Percentiles rank a stretch among this genome's conserved stretches.
Conservation (phyloP, 176 grass and related monocot species). For the Tillandsia leiboldiana region DNA sequence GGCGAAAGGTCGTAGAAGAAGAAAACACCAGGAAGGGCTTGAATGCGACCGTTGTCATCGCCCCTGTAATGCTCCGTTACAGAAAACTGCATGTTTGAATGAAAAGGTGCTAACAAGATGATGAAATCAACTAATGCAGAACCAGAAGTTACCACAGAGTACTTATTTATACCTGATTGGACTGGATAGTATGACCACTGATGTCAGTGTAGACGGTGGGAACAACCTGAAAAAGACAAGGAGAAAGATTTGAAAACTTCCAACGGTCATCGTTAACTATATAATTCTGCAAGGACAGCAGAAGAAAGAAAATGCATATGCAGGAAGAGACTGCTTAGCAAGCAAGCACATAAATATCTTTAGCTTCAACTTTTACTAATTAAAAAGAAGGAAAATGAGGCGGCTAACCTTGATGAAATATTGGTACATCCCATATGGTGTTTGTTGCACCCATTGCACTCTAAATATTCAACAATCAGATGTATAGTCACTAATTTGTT, state of each 20-base stretch:
- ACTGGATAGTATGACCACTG: constrained; percentile 75
- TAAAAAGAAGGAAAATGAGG: constrained; percentile 11
- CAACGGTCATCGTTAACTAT: neutral
- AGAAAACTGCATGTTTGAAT: constrained; percentile 56
- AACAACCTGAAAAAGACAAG: constrained; percentile 60
- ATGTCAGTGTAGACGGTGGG: constrained; percentile 80
- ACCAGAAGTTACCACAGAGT: neutral
- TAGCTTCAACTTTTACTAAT: neutral
- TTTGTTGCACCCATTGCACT: constrained; percentile 62
- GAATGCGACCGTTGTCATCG: constrained; percentile 59
- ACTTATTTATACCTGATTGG: constrained; percentile 58
- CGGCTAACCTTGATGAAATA: constrained; percentile 89
- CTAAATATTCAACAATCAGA: constrained; percentile 34
- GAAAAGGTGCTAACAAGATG: constrained; percentile 14
- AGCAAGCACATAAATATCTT: neutral
- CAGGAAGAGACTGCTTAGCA: neutral
- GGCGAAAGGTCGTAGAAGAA: constrained; percentile 99
- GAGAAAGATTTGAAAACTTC: constrained; percentile 6
- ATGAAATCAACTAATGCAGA: constrained; percentile 7
- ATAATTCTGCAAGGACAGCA: neutral
- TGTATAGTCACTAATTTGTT: constrained; percentile 16
- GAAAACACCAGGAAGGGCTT: constrained; percentile 85
- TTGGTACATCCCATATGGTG: constrained; percentile 92
- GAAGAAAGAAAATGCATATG: neutral
- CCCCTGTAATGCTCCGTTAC: constrained; percentile 91